These are phyloP conservation scores for Psilocybe cyanescens DNA, from an alignment of 768 basidiomycete genomes.

Conservation along the genomic window DNA sequence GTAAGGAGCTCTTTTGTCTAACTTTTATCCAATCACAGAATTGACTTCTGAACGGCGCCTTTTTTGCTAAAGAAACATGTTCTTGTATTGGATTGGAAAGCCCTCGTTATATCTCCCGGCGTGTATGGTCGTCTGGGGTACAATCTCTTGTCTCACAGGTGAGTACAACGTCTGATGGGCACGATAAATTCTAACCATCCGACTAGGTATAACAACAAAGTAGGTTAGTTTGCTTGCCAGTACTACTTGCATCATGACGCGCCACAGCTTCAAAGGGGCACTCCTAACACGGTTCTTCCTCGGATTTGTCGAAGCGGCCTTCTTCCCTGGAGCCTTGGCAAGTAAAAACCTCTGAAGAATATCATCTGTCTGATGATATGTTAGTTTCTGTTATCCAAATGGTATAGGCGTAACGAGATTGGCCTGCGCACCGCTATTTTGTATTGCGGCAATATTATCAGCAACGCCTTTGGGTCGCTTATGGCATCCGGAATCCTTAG, in stretches of 20 bases:
- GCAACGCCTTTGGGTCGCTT: slow-evolving; percentile 85
- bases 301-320: slow-evolving; percentile 68
- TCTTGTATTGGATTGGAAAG: slow-evolving; percentile 66
- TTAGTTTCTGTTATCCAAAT: slow-evolving; percentile 65
- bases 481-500: slow-evolving; percentile 82
- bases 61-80: slow-evolving; percentile 60
- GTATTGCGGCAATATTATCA: slow-evolving; percentile 77
- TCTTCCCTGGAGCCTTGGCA: slow-evolving; percentile 64
- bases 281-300: slow-evolving; percentile 79
- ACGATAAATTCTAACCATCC: too few relatives aligned
- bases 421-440: slow-evolving; percentile 73
- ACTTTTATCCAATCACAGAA: background rate
- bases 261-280: slow-evolving; percentile 63
- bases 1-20: slow-evolving; percentile 37
- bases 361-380: background rate
- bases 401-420: slow-evolving; percentile 80
- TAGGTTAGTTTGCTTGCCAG: slow-evolving; percentile 8
- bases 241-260: slow-evolving; percentile 12
- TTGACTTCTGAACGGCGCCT: background rate
- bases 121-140: slow-evolving; percentile 77
- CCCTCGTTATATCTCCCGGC: slow-evolving; percentile 69
- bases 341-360: slow-evolving; percentile 2
- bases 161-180: background rate
- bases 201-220: slow-evolving; percentile 44
- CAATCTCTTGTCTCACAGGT: slow-evolving; percentile 59